These are phyloP conservation scores for Hyphopichia fennica DNA, from an alignment of 1,139 yeast genomes.

Conservation along the genomic window DNA sequence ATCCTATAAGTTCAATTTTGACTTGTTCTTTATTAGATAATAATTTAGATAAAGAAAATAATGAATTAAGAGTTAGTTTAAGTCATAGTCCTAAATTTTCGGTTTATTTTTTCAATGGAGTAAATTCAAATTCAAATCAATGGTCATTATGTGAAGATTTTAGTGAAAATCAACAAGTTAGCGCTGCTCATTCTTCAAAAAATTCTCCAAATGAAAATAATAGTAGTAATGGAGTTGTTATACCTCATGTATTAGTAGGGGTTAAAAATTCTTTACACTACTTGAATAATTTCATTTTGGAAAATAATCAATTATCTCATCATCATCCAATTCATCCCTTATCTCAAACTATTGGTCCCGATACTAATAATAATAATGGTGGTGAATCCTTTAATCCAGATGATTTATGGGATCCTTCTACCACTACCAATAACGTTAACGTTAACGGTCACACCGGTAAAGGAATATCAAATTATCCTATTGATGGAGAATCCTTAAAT, in stretches of 20 bases:
- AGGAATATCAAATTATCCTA: background rate
- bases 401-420: slow-evolving; percentile 2
- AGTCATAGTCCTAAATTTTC: slow-evolving; percentile 72
- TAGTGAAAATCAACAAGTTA: slow-evolving; percentile 78
- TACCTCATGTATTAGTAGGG: slow-evolving; percentile 59
- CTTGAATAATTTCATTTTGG: slow-evolving; percentile 55
- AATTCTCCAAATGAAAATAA: slow-evolving; percentile 76
- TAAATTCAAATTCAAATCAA: slow-evolving; percentile 55
- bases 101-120: slow-evolving; percentile 61
- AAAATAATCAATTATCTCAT: slow-evolving; percentile 27
- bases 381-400: slow-evolving; percentile 1
- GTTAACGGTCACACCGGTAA: background rate
- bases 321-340: slow-evolving; percentile 1
- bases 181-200: slow-evolving; percentile 55
- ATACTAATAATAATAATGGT: slow-evolving; percentile 1
- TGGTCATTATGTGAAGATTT: slow-evolving; percentile 86
- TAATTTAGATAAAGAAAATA: slow-evolving; percentile 40
- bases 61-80: slow-evolving; percentile 53
- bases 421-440: no score
- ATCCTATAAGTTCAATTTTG: slow-evolving; percentile 51
- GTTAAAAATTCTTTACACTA: slow-evolving; percentile 50
- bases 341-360: background rate
- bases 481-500: slow-evolving; percentile 2
- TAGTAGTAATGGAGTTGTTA: no score
- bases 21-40: slow-evolving; percentile 51